Conservation (phyloP, 2,329 filamentous ascomycete species). For the Cytospora mali region DNA sequence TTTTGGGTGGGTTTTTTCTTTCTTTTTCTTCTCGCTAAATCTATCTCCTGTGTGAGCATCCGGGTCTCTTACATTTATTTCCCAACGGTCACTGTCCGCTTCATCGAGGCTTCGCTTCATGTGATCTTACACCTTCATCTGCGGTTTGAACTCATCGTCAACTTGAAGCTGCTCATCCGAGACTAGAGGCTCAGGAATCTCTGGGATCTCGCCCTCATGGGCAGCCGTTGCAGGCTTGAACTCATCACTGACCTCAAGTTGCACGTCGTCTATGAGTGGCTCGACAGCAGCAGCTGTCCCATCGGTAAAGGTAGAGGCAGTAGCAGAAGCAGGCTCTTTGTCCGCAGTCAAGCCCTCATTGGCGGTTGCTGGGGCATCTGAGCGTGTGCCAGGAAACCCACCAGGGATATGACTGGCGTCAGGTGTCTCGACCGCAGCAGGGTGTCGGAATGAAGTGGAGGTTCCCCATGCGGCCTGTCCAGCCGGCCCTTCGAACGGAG, state of each 20-base stretch:
- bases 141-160: slow-evolving; percentile 24
- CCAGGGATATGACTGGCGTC: background rate
- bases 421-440: background rate
- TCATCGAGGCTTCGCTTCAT: background rate
- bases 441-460: too few species aligned
- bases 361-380: background rate
- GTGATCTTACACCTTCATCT: background rate
- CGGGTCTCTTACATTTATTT: too few species aligned
- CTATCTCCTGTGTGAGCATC: background rate
- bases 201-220: too few species aligned
- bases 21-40: background rate
- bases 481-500: slow-evolving; percentile 1
- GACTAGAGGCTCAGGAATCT: slow-evolving; percentile 17
- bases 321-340: slow-evolving; percentile 11
- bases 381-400: background rate
- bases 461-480: too few species aligned
- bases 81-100: too few species aligned
- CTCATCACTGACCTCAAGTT: slow-evolving; percentile 6
- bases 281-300: background rate
- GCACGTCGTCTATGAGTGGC: slow-evolving; percentile 3
- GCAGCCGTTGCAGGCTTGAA: background rate
- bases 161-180: slow-evolving; percentile 24
- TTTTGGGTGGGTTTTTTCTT: too few species aligned
- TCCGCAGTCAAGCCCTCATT: background rate
- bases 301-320: background rate